Evolutionary conservation across 176 grass and related monocot genomes (phyloP), one percentile per base, ranked within the genome.

Genomic region (Dactylis glomerata): DNA sequence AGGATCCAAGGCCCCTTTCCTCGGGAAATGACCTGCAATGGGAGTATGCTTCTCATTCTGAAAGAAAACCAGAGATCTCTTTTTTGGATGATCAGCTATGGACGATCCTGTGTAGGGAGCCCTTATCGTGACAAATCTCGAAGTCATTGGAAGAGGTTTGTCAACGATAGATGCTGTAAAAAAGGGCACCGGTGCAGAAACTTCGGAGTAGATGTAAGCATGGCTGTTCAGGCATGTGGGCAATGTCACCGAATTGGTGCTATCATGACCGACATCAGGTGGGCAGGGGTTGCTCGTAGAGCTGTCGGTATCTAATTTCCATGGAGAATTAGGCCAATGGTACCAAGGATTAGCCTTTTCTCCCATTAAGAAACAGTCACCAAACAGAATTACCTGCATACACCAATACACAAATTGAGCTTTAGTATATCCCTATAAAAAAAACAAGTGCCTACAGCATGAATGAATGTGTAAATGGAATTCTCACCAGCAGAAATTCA

Each of bases 271-370:
- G 74, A 42, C 73, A 77, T 76, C 73, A 76, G 86, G 83, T 59
- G 88, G 93, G 56, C 26, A 46, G 73, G 68, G 66, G 84, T 92
- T 90, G 66, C 75, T 80, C 8, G 34, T 62, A 32, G 58, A 73
- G 68, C 58, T 80, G 15, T 77, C 41, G 3, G 13, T 59, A 58
- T 78, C 84, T 51, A 78, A 87, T 86, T 90, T 81, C 96, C 93
- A 93, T 81, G 85, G 44, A 67, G 88, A 32, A 78, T 86, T 80
- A 11, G 81, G 83, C 51, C 67, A 86, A 58, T 90, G 68, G 64
- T 58, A 80, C 87, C 76, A 55, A 77, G 89, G 88, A 93, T 89
- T 75, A 78, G 56, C 57, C 73, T 93, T 88, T 62, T 98, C 85
- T 52, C 83, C 93, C 93, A 95, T 87, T 47, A 54, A 81, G 44